Base-by-base conservation (phyloP, 306 rosid species). In the Cicer arietinum region DNA sequence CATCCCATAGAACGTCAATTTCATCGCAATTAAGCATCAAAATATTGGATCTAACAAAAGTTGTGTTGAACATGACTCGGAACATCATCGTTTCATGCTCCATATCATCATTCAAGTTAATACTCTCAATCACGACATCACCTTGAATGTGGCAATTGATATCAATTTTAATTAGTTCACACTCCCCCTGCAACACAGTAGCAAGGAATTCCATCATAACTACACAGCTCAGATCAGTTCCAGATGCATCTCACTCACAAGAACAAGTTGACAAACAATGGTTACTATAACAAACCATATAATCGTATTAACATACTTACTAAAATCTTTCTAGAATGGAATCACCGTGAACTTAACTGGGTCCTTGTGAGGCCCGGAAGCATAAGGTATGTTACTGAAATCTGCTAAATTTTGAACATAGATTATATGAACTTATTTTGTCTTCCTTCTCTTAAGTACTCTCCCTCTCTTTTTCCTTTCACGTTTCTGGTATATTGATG, bases 11-110 rank as follows among this genome's bases (percentile, higher is more conserved):
- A 57, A 80, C 75, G 70, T 94, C 97, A 52, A 94, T 74, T 76
- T 94, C 98, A 80, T 94, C 97, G 37, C 90, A 89, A 78, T 87
- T 89, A 62, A 94, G 90, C 70, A 94, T 94, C 85, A 92, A 67
- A 62, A 94, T 91, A 78, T 94, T 94, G 67, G 98, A 94, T 86
- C 96, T 88, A 69, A 91, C 94, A 79, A 94, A 94, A 81, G 96
- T 93, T 8, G 98, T 94, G 83, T 94, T 91, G 82, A 94, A 90
- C 94, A 89, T 86, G 67, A 88, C 84, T 39, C 94, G 88, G 80
- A 94, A 94, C 89, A 94, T 90, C 96, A 90, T 89, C 81, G 73
- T 80, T 77, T 94, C 95, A 48, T 39, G 73, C 63, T 90, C 89
- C 89, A 84, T 74, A 81, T 89, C 92, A 61, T 79, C 82, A 77